These are phyloP conservation scores for Passiflora organensis DNA, from an alignment of 345 rosid genomes.

Conservation along the genomic window DNA sequence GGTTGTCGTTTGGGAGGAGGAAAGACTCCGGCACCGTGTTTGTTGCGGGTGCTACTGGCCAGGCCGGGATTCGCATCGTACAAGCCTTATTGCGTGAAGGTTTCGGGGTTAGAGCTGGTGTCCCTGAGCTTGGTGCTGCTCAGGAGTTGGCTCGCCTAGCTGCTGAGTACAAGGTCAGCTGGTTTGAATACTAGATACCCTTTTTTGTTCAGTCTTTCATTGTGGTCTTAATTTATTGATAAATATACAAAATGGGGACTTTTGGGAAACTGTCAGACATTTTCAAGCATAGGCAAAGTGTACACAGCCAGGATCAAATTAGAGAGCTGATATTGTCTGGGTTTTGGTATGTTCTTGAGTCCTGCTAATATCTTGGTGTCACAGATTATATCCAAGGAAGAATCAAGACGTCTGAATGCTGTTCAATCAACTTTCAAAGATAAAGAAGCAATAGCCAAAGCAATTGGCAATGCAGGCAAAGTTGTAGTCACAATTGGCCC, in stretches of 20 bases:
- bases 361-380: not conserved
- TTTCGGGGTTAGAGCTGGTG: constrained; percentile 85
- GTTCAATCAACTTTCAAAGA: constrained; percentile 67
- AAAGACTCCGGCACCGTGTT: constrained; percentile 82
- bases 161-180: constrained; percentile 57
- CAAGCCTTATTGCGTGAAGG: constrained; percentile 71
- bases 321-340: not conserved
- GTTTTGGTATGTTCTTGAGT: too few relatives aligned
- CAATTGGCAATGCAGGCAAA: constrained; percentile 96
- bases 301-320: not conserved
- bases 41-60: constrained; percentile 94
- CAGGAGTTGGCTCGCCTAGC: constrained; percentile 92
- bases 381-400: constrained; percentile 80
- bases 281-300: too few relatives aligned
- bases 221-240: too few relatives aligned
- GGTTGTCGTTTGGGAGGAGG: constrained; percentile 58
- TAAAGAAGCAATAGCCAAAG: constrained; percentile 79
- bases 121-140: constrained; percentile 72
- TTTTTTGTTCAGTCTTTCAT: too few relatives aligned
- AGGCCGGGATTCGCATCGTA: constrained; percentile 77
- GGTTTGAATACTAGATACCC: too few relatives aligned
- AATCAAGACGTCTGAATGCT: constrained; percentile 74
- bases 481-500: constrained; percentile 77
- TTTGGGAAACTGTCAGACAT: too few relatives aligned
- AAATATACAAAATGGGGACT: too few relatives aligned